Evolutionary conservation across 805 yeast genomes (phyloP), one percentile per base, ranked within the genome.

Genomic region (Cyberlindnera bimundalis): DNA sequence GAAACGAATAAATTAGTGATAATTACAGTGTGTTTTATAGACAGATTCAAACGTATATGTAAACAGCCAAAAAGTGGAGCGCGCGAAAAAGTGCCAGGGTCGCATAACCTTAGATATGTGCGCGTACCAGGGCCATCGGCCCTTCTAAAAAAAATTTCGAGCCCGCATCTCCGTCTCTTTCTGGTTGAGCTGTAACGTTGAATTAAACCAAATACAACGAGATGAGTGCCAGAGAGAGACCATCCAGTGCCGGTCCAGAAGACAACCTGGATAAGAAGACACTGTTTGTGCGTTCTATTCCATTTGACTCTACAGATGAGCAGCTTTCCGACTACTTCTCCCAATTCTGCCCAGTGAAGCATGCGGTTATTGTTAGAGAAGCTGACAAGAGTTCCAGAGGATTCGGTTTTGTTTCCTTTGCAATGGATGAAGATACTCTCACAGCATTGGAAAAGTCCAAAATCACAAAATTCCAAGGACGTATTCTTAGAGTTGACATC

Each of bases 341-440:
- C 2, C 88, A 88, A 49, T 83, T 89, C 66, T 91, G 87, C 5
- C 99, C 99, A 6, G 95, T 91, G 11, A 89, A 83, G 64, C 99
- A 93, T 64, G 96, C 97, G 2, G 90, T 89, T 33, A 76, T 93
- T 30, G 98, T 93, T 14, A 83, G 71, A 29, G 96, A 90, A 58
- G 69, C 70, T 10, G 78, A 82, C 26, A 77, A 84, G 40, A 73
- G 82, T 33, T 87, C 96, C 3, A 76, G 90, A 60, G 98, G 99
- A 2, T 93, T 90, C 64, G 99, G 99, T 3, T 93, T 93, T 62
- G 99, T 89, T 13, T 82, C 95, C 27, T 93, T 93, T 62, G 78
- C 85, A 2, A 64, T 75, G 35, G 89, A 86, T 48, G 96, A 88
- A 35, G 99, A 93, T 58, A 85, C 96, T 0, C 60, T 74, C 29